Evolutionary conservation across 2,329 filamentous ascomycete genomes (phyloP).

Genomic region (Aspergillus texensis): DNA sequence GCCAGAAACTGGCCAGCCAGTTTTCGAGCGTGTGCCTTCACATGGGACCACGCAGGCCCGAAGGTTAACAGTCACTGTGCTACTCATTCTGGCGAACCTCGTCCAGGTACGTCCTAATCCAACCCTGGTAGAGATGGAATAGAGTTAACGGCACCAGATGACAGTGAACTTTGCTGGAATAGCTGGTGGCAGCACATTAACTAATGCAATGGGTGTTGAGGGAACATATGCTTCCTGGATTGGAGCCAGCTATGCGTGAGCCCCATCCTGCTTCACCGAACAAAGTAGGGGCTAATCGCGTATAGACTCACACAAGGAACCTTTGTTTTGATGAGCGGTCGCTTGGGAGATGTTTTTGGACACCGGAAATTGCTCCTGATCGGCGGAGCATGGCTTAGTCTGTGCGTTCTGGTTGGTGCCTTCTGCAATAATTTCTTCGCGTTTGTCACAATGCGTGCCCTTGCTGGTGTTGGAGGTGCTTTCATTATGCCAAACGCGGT

Average conservation of each 20-base stretch:
- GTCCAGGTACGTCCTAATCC: slow-evolving; percentile 26
- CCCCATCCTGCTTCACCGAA: background rate
- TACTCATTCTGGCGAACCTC: slow-evolving; percentile 30
- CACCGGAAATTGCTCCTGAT: slow-evolving; percentile 58
- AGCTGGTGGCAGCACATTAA: slow-evolving; percentile 27
- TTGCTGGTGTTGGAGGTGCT: slow-evolving; percentile 56
- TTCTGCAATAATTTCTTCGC: slow-evolving; percentile 48
- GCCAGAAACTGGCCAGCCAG: slow-evolving; percentile 23
- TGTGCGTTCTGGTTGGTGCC: slow-evolving; percentile 57
- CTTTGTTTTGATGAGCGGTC: slow-evolving; percentile 60
- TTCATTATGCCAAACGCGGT: slow-evolving; percentile 58
- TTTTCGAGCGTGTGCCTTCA: slow-evolving; percentile 24
- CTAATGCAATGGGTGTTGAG: slow-evolving; percentile 21
- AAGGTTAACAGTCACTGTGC: slow-evolving; percentile 20
- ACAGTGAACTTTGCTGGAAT: slow-evolving; percentile 31
- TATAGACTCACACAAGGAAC: slow-evolving; percentile 56
- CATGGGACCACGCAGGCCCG: slow-evolving; percentile 20
- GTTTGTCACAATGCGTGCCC: slow-evolving; percentile 49
- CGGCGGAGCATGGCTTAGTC: slow-evolving; percentile 58
- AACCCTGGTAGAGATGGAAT: background rate
- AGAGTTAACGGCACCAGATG: slow-evolving; percentile 22
- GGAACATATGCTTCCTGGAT: slow-evolving; percentile 29
- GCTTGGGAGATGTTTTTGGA: slow-evolving; percentile 61
- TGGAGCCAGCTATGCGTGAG: slow-evolving; percentile 30
- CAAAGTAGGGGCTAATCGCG: background rate